phyloP scores from a whole-genome alignment of 192 early-diverging fungal genomes.

The Entrophospora sp. region DNA sequence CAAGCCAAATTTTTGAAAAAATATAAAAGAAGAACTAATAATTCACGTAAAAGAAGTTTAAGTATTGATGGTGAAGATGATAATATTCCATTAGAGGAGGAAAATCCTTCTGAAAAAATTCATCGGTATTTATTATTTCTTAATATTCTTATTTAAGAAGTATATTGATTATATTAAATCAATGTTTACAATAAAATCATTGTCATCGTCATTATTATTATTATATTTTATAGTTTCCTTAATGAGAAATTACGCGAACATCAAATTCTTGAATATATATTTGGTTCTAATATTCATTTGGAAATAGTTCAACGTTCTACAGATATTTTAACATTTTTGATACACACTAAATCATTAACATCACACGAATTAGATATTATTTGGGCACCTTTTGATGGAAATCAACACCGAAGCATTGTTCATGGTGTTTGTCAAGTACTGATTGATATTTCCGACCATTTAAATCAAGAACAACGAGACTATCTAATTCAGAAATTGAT shows the following conservation, averaged over 20 bases:
- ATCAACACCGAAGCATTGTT: slow-evolving; percentile 39
- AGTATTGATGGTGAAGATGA: slow-evolving; percentile 15
- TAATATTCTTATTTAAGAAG: not conserved
- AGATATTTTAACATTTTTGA: slow-evolving; percentile 35
- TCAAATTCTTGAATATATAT: slow-evolving; percentile 35
- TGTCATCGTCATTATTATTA: too few species aligned
- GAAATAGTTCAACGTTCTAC: slow-evolving; percentile 39
- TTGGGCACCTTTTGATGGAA: slow-evolving; percentile 37
- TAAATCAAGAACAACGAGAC: slow-evolving; percentile 26
- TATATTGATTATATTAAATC: not conserved
- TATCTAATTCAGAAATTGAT: slow-evolving; percentile 33
- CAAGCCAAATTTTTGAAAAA: slow-evolving; percentile 27
- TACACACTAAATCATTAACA: slow-evolving; percentile 28
- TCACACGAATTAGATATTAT: slow-evolving; percentile 32
- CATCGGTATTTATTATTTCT: slow-evolving; percentile 7
- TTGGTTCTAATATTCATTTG: slow-evolving; percentile 39
- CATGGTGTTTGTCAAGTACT: slow-evolving; percentile 40
- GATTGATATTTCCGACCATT: slow-evolving; percentile 27
- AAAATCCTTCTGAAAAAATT: slow-evolving; percentile 13
- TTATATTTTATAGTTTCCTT: slow-evolving; percentile 20
- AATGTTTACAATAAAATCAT: too few species aligned
- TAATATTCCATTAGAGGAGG: not conserved
- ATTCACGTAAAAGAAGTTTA: slow-evolving; percentile 23
- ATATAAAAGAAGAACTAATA: slow-evolving; percentile 26
- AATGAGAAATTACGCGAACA: slow-evolving; percentile 27